phyloP scores from a whole-genome alignment of 495 filamentous ascomycete species.

The Hyaloscypha hepaticicola region DNA sequence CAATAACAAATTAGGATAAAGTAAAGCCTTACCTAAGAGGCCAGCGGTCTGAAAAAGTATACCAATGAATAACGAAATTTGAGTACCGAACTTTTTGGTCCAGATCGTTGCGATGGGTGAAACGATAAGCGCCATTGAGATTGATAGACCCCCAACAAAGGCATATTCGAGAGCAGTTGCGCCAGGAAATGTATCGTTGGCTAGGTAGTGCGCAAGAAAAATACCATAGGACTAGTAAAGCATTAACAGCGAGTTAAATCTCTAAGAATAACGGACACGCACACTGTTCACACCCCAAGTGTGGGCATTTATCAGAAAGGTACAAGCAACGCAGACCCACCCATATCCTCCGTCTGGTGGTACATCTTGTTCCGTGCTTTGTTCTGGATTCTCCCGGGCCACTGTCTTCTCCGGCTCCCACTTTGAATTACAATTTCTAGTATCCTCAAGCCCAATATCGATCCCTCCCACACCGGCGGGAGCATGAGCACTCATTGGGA shows the following conservation, averaged over 20 bases:
- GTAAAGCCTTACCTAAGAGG: conserved; percentile 39
- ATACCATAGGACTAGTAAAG: conserved; percentile 54
- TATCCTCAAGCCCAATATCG: too few relatives aligned
- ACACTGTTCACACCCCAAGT: conserved; percentile 37
- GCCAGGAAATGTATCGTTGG: conserved; percentile 52
- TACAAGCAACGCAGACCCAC: conserved; percentile 55
- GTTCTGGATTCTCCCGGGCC: conserved; percentile 15
- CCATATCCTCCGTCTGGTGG: conserved; percentile 53
- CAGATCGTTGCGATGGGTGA: conserved; percentile 58
- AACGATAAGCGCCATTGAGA: conserved; percentile 57
- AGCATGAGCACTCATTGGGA: background rate
- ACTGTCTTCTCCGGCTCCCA: conserved; percentile 3
- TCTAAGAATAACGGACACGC: conserved; percentile 7
- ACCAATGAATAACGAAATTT: conserved; percentile 52
- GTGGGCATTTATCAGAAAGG: conserved; percentile 44
- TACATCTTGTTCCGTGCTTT: conserved; percentile 22
- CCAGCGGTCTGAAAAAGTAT: conserved; percentile 53
- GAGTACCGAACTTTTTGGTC: conserved; percentile 49
- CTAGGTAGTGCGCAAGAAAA: conserved; percentile 62
- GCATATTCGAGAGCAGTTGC: conserved; percentile 60
- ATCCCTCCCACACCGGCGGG: background rate
- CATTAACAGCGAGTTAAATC: conserved; percentile 21
- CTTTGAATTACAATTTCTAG: too few relatives aligned
- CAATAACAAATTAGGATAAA: too few relatives aligned
- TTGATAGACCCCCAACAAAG: conserved; percentile 66